phyloP scores from a whole-genome alignment of 495 filamentous ascomycete genomes.

The Xanthoparmelia taractica region DNA sequence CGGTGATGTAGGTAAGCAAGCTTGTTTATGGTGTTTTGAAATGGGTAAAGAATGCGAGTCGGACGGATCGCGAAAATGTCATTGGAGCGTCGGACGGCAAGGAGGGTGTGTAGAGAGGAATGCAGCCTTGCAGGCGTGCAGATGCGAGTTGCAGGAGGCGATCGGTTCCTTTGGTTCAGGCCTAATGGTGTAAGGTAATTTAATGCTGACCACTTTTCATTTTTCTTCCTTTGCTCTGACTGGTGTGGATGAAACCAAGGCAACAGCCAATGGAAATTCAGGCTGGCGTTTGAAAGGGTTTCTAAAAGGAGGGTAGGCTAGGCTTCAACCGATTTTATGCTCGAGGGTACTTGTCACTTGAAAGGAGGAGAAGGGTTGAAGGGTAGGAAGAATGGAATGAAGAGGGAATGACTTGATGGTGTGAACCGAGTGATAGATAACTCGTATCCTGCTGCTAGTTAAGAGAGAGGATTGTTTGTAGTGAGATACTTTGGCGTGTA shows the following conservation, averaged over 20 bases:
- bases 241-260: conserved; percentile 22
- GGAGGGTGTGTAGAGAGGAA: conserved; percentile 21
- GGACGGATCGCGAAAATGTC: conserved; percentile 12
- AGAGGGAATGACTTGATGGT: too few relatives aligned
- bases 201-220: background rate
- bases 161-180: conserved; percentile 3
- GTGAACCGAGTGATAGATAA: too few relatives aligned
- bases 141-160: conserved; percentile 7
- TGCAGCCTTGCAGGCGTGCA: conserved; percentile 22
- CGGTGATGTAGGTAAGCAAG: conserved; percentile 19
- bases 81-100: conserved; percentile 23
- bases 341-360: too few relatives aligned
- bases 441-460: too few relatives aligned
- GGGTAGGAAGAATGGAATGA: background rate
- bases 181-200: too few relatives aligned
- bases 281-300: background rate
- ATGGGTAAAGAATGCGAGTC: conserved; percentile 26
- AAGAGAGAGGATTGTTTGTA: too few relatives aligned
- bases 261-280: conserved; percentile 18
- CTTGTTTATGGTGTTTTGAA: conserved; percentile 17
- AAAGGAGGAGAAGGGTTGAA: background rate
- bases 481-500: too few relatives aligned
- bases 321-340: too few relatives aligned
- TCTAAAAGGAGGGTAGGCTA: background rate
- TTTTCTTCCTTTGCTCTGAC: conserved; percentile 16